Base-by-base conservation (phyloP, 2,329 filamentous ascomycete species). In the Xylariaceae sp. region DNA sequence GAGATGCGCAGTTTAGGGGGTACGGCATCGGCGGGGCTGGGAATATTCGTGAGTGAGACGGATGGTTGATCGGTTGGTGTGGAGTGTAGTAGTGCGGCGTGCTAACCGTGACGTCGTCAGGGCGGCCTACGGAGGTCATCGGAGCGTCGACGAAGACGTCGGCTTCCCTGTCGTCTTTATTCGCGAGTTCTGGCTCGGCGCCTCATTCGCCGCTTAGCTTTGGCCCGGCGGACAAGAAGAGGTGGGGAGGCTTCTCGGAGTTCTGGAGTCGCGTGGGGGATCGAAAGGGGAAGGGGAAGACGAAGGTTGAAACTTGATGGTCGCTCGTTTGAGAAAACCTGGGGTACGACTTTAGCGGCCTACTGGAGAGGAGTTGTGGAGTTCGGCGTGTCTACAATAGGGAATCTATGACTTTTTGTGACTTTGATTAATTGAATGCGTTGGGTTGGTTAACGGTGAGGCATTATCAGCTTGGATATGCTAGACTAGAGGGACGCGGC, bases 21-120 rank as follows among this genome's bases (percentile, higher is more conserved):
- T 76, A 75, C 50, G 74, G 74, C 16, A 76, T 76, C 40, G 74
- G 74, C 2, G 74, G 74, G 2, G 70, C 68, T 14, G 73, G 74
- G 0, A 76, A 77, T 52, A 76, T 76, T 14, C 67, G 73, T 75
- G 23, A 37, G 32, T 10, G 32, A 3, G 12, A 14, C 5, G 32
- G 32, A 3, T 4, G 14, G 32, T 12, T 37, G 32, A 37, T 37
- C 14, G 32, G 3, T 4, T 37, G 32, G n/a, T 16, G 12, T 37
- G 32, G 3, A 10, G 14, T 12, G 3, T 4, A 23, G 43, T 20
- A 2, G 9, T 20, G 20, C n/a, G 20, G 6, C 5, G 42, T 42
- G 50, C 57, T 61, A 55, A 62, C 37, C 20, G 18, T 16, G 12
- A 63, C n/a, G 18, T 23, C 10, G 18, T 3, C 19, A 62, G 60